Base-by-base conservation (phyloP, 192 early-diverging fungal species). In the Coemansia guatemalensis region DNA sequence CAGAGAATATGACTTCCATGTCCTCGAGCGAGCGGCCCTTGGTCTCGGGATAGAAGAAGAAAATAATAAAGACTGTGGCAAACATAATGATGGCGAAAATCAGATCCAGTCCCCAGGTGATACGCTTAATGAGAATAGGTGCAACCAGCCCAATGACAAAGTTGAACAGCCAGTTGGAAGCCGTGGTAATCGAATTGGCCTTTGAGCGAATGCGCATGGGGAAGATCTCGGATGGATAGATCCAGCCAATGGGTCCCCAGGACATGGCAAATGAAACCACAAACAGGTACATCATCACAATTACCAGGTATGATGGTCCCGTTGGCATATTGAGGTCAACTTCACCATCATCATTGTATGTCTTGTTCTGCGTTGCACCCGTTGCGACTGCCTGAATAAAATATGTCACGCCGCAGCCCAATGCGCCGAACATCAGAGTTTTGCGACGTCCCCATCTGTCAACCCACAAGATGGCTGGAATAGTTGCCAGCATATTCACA, bases 171-270 rank as follows among this genome's bases (percentile, higher is more conserved):
- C 95, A 98, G 86, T 98, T 97, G 53, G 92, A 85, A 6, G 92
- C 88, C 26, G 93, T 96, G 14, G 90, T 86, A 6, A 94, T 62
- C 21, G 89, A 86, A 56, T 91, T 87, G 35, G 90, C 94, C 82
- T 94, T 95, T 51, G 92, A 85, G 53, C 95, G 90, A 49, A 94
- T 82, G 54, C 89, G 89, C 60, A 94, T 87, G 41, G 95, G 93
- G 77, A 88, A 95, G 55, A 98, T 95, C 80, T 98, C 95, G 24
- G 91, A 85, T 39, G 94, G 89, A 67, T 95, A 94, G 71, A 92
- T 88, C 95, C 93, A 98, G 17, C 86, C 89, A 30, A 93, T 85
- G 21, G 95, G 95, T 7, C 95, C 95, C 95, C 95, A 96, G 11
- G 93, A 91, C 64, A 82, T 85, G 53, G 92, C 93, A 60, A 97